Evolutionary conservation across 345 rosid species (phyloP).

Genomic region (Eucalyptus sp.): DNA sequence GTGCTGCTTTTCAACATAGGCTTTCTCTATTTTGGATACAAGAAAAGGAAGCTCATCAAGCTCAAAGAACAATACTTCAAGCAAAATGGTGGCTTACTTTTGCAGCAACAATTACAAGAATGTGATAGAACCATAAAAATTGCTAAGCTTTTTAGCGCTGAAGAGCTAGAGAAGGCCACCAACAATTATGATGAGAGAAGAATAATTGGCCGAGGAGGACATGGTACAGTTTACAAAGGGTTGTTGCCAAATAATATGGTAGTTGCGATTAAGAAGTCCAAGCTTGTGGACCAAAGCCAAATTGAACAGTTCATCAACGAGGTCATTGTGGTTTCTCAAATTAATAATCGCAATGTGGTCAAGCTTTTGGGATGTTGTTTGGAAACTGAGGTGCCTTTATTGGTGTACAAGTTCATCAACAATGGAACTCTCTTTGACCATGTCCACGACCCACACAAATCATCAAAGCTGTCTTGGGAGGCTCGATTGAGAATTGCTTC

Average conservation of each 20-base stretch:
- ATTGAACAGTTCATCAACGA: too few species aligned
- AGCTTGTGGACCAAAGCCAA: too few species aligned
- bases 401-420: conserved; percentile 21
- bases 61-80: too few species aligned
- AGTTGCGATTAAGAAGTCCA: too few species aligned
- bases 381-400: conserved; percentile 27
- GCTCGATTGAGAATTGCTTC: conserved; percentile 13
- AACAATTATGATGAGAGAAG: conserved; percentile 13
- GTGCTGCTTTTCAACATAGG: too few species aligned
- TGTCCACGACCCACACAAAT: conserved; percentile 1
- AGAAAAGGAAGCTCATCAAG: too few species aligned
- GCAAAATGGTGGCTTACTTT: conserved; percentile 23
- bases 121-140: neutral
- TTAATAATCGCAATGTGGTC: conserved; percentile 18
- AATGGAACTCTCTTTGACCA: conserved; percentile 27
- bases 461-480: conserved; percentile 9
- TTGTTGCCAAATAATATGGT: too few species aligned
- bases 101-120: conserved; percentile 5
- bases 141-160: conserved; percentile 10
- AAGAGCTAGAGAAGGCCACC: conserved; percentile 25
- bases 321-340: too few species aligned
- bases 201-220: conserved; percentile 27
- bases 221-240: neutral
- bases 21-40: too few species aligned
- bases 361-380: conserved; percentile 33